phyloP scores from a whole-genome alignment of 768 basidiomycete species.

The Amanita rubescens region DNA sequence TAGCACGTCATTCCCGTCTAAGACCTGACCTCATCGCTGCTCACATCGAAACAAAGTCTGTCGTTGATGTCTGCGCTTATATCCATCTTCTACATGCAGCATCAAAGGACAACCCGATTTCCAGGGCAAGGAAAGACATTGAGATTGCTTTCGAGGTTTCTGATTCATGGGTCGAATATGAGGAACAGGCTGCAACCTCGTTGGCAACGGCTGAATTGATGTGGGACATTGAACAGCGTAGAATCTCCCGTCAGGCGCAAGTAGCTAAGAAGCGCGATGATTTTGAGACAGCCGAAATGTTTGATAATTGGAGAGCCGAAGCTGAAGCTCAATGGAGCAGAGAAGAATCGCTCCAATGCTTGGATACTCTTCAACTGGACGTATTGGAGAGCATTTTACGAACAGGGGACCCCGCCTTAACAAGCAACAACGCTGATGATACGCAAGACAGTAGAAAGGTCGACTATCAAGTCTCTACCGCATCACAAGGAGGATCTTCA shows the following conservation, averaged over 20 bases:
- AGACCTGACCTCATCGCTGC: conserved; percentile 72
- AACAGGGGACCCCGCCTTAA: conserved; percentile 10
- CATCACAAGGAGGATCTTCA: neutral
- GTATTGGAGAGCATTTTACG: conserved; percentile 20
- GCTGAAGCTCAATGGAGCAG: conserved; percentile 1
- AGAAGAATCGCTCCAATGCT: conserved; percentile 10
- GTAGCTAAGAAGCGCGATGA: conserved; percentile 10
- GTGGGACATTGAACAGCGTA: conserved; percentile 4
- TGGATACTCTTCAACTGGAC: conserved; percentile 17
- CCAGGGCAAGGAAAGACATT: conserved; percentile 7
- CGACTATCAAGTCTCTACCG: neutral
- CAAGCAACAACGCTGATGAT: neutral
- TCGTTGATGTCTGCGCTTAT: conserved; percentile 63
- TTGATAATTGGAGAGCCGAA: neutral
- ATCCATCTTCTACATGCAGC: conserved; percentile 45
- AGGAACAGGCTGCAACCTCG: conserved; percentile 24
- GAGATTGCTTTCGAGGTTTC: conserved; percentile 28
- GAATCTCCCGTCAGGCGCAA: conserved; percentile 5
- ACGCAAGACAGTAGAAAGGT: conserved; percentile 4
- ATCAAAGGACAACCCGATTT: conserved; percentile 8
- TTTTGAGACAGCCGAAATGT: neutral
- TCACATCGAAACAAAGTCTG: conserved; percentile 56
- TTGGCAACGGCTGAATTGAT: conserved; percentile 13
- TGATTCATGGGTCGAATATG: conserved; percentile 25
- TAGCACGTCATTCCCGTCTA: conserved; percentile 59